phyloP scores from a whole-genome alignment of 345 rosid species.

The Hevea brasiliensis region DNA sequence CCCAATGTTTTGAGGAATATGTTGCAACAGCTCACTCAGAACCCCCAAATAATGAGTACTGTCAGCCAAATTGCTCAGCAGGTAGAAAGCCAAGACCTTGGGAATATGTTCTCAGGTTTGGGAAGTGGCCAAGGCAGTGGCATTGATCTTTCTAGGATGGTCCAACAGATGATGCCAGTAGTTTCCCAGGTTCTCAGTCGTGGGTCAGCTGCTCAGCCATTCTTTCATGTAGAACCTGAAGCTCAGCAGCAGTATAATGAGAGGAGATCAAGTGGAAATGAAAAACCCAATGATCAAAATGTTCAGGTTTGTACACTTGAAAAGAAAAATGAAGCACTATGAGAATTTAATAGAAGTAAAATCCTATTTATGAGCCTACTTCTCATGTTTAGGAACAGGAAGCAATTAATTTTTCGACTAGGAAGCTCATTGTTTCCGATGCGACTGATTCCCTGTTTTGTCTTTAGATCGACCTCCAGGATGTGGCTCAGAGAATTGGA shows the following conservation, averaged over 20 bases:
- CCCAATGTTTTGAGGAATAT: slow-evolving; percentile 76
- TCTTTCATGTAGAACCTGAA: slow-evolving; percentile 31
- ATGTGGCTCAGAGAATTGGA: slow-evolving; percentile 58
- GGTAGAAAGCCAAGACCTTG: slow-evolving; percentile 69
- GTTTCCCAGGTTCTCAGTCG: slow-evolving; percentile 75
- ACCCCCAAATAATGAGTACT: slow-evolving; percentile 77
- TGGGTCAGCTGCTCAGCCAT: slow-evolving; percentile 30
- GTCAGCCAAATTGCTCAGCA: slow-evolving; percentile 90
- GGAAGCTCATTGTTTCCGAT: too few species aligned
- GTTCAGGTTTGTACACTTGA: slow-evolving; percentile 44
- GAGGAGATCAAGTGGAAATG: slow-evolving; percentile 21
- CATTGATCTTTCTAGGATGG: slow-evolving; percentile 74
- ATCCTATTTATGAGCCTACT: background rate
- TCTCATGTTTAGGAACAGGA: background rate
- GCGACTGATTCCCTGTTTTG: background rate
- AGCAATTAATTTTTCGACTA: background rate
- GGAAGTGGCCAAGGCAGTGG: slow-evolving; percentile 61
- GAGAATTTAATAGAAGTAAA: too few species aligned
- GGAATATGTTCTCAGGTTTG: slow-evolving; percentile 64
- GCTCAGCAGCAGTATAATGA: slow-evolving; percentile 30
- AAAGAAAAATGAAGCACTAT: background rate
- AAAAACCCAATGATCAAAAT: slow-evolving; percentile 30
- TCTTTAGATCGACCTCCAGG: slow-evolving; percentile 47
- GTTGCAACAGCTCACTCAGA: slow-evolving; percentile 85
- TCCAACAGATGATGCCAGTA: slow-evolving; percentile 94